These are phyloP conservation scores for Sclerospora graminicola DNA, from an alignment of 352 stramenopile genomes.

Conservation along the genomic window DNA sequence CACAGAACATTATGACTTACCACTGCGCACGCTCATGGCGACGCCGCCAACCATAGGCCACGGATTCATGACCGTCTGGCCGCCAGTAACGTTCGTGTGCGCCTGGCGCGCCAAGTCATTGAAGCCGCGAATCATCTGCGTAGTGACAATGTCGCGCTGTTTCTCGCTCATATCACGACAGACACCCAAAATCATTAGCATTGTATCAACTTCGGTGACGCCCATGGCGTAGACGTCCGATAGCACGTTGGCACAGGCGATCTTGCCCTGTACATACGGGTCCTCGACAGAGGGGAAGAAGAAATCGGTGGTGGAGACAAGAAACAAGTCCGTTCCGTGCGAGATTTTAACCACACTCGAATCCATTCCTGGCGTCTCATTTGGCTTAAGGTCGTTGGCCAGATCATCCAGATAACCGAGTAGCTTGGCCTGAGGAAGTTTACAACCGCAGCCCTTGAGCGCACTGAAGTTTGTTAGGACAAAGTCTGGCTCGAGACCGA, in stretches of 20 bases:
- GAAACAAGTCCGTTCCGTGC: slow-evolving; percentile 74
- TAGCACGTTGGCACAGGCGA: slow-evolving; percentile 91
- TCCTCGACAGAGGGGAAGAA: slow-evolving; percentile 94
- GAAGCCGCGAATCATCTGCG: slow-evolving; percentile 91
- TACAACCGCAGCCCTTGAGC: slow-evolving; percentile 95
- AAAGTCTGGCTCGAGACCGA: slow-evolving; percentile 70
- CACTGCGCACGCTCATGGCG: slow-evolving; percentile 80
- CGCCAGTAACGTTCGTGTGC: slow-evolving; percentile 87
- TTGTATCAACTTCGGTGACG: slow-evolving; percentile 90
- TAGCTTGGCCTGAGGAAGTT: slow-evolving; percentile 90
- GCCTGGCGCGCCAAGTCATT: slow-evolving; percentile 83
- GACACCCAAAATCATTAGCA: slow-evolving; percentile 92
- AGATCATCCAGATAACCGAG: slow-evolving; percentile 87
- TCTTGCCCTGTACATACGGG: slow-evolving; percentile 88
- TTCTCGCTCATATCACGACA: slow-evolving; percentile 88
- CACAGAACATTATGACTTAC: slow-evolving; percentile 19
- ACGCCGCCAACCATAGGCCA: slow-evolving; percentile 94
- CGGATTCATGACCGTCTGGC: slow-evolving; percentile 93
- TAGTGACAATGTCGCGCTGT: slow-evolving; percentile 88
- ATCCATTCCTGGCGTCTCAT: slow-evolving; percentile 86
- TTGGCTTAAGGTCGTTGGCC: slow-evolving; percentile 86
- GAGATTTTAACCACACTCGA: slow-evolving; percentile 86
- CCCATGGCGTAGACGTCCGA: slow-evolving; percentile 93
- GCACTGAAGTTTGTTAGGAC: slow-evolving; percentile 75
- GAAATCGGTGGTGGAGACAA: slow-evolving; percentile 92